Conservation (phyloP, 169 alveolate species). For the Plasmodium cynomolgi region DNA sequence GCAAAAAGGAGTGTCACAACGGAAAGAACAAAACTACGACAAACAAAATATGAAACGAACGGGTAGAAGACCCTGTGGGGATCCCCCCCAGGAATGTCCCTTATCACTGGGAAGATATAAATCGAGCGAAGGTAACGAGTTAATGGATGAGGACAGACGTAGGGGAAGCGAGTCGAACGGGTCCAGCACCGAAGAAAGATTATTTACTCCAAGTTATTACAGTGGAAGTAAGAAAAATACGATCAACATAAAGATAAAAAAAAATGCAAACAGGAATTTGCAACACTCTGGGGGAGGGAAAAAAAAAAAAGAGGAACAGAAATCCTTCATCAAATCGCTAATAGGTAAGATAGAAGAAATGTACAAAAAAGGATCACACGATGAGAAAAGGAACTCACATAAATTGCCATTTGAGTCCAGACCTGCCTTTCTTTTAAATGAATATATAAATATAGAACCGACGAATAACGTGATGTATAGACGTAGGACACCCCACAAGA, state of each 20-base stretch:
- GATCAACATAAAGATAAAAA: slow-evolving; percentile 26
- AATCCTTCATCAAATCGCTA: slow-evolving; percentile 23
- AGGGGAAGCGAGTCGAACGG: not conserved
- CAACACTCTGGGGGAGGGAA: not conserved
- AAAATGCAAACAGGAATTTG: not conserved
- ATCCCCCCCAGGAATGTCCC: not conserved
- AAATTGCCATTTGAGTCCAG: not conserved
- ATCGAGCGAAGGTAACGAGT: not conserved
- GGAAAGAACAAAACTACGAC: not conserved
- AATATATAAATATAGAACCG: slow-evolving; percentile 55
- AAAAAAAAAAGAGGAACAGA: not conserved
- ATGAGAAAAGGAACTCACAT: not conserved
- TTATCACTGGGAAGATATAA: not conserved
- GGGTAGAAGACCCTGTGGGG: not conserved
- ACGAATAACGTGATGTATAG: slow-evolving; percentile 61
- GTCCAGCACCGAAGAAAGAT: not conserved
- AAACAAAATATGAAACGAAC: not conserved
- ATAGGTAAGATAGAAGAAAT: slow-evolving; percentile 29
- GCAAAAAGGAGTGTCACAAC: not conserved
- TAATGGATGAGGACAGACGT: not conserved
- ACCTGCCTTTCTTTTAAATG: slow-evolving; percentile 22
- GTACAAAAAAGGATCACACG: slow-evolving; percentile 10
- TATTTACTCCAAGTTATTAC: slow-evolving; percentile 5
- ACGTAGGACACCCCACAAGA: slow-evolving; percentile 68
- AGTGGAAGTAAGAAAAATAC: not conserved